phyloP scores from a whole-genome alignment of 768 basidiomycete genomes.

The Lactarius deliciosus region DNA sequence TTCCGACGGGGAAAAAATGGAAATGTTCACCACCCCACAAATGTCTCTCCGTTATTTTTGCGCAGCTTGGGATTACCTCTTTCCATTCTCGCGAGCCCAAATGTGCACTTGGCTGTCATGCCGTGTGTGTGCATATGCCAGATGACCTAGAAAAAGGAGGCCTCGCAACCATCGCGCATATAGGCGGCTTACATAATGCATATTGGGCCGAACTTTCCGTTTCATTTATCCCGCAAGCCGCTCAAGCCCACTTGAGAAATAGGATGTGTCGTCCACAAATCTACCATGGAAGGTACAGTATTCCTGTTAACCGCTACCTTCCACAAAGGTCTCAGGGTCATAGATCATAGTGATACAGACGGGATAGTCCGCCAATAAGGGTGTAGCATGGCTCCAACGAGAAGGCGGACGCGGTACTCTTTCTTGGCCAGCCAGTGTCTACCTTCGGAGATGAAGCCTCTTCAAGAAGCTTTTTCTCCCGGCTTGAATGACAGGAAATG shows the following conservation, averaged over 20 bases:
- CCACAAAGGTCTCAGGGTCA: slow-evolving; percentile 5
- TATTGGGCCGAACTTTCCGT: neutral
- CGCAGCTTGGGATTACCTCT: slow-evolving; percentile 7
- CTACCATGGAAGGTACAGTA: neutral
- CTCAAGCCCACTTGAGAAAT: neutral
- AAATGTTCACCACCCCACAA: slow-evolving; percentile 5
- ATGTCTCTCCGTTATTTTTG: neutral
- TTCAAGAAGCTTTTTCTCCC: slow-evolving; percentile 6
- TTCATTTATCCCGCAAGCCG: neutral
- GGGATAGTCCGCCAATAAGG: slow-evolving; percentile 4
- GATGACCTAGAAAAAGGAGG: neutral
- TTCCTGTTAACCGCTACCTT: slow-evolving; percentile 4
- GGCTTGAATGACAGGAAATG: slow-evolving; percentile 21
- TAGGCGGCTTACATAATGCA: slow-evolving; percentile 9
- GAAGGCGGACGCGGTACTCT: slow-evolving; percentile 3
- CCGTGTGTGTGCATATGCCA: neutral
- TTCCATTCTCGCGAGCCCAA: slow-evolving; percentile 1
- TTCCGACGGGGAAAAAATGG: neutral
- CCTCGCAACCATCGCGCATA: neutral
- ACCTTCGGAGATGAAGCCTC: slow-evolving; percentile 20
- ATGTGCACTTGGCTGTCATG: slow-evolving; percentile 4
- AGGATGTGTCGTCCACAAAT: neutral
- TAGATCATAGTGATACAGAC: slow-evolving; percentile 8
- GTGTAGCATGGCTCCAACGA: neutral
- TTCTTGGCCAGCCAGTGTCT: slow-evolving; percentile 12